A percentile compares a stretch with the other conserved stretches of the same genome.
These are phyloP conservation scores for Rubia peregrina DNA, from an alignment of 305 asterid species.

Conservation along the genomic window DNA sequence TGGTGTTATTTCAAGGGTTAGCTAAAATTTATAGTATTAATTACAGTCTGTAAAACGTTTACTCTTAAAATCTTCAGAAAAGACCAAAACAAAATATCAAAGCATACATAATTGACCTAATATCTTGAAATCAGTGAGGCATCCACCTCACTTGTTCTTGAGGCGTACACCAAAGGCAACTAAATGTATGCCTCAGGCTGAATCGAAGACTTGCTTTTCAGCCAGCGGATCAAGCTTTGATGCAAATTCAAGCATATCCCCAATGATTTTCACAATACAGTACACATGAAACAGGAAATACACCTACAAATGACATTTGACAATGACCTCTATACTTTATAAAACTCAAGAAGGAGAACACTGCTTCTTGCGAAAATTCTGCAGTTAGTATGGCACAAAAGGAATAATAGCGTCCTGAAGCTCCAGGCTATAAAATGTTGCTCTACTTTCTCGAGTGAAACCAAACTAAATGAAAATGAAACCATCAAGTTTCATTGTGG, in stretches of 20 bases:
- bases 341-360: background rate
- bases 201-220: background rate
- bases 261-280: background rate
- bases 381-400: background rate
- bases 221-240: background rate
- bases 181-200: background rate
- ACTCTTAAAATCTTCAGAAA: background rate
- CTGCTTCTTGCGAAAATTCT: background rate
- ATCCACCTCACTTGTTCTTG: background rate
- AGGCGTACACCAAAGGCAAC: background rate
- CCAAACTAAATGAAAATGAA: background rate
- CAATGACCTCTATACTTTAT: background rate
- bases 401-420: background rate
- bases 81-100: background rate
- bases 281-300: background rate
- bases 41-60: background rate
- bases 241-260: background rate
- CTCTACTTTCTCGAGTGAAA: background rate
- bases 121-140: background rate
- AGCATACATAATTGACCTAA: conserved; percentile 1
- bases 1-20: background rate
- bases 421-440: conserved; percentile 1
- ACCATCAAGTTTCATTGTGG: background rate
- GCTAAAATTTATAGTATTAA: background rate
- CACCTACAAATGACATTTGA: background rate